Percentiles rank a stretch among this genome's conserved stretches.
phyloP scores from a whole-genome alignment of 148 eudicot genomes.

The Cornus kousa region DNA sequence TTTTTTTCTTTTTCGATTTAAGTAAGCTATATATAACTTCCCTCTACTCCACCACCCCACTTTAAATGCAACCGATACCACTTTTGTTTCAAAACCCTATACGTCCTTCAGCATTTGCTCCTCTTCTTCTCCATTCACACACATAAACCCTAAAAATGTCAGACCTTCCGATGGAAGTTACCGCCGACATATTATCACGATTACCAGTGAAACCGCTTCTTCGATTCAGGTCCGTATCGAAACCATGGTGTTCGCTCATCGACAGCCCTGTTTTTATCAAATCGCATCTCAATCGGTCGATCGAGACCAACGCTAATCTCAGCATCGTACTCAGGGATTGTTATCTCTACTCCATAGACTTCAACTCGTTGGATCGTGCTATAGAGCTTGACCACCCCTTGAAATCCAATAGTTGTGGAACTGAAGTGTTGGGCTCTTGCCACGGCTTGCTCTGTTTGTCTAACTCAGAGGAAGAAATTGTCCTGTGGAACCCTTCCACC shows the following conservation, averaged over 20 bases:
- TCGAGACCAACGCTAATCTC: slow-evolving; percentile 8
- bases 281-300: slow-evolving; percentile 27
- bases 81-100: no score
- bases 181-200: slow-evolving; percentile 18
- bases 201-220: slow-evolving; percentile 21
- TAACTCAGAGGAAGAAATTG: slow-evolving; percentile 11
- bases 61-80: no score
- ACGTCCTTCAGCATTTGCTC: no score
- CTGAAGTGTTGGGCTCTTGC: slow-evolving; percentile 37
- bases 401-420: background rate
- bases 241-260: slow-evolving; percentile 17
- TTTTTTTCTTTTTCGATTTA: no score
- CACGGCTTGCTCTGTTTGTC: slow-evolving; percentile 37
- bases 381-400: slow-evolving; percentile 23
- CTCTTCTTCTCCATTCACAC: no score
- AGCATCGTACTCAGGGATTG: slow-evolving; percentile 12
- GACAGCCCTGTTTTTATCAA: slow-evolving; percentile 31
- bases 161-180: slow-evolving; percentile 11
- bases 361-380: slow-evolving; percentile 15
- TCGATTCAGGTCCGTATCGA: slow-evolving; percentile 24
- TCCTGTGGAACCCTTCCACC: slow-evolving; percentile 34
- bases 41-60: no score
- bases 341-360: slow-evolving; percentile 18
- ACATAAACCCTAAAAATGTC: slow-evolving; percentile 17
- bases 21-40: no score